Percentiles rank a stretch among this genome's conserved stretches.
phyloP scores from a whole-genome alignment of 108 stramenopile genomes.

The Mediolabrus comicus region DNA sequence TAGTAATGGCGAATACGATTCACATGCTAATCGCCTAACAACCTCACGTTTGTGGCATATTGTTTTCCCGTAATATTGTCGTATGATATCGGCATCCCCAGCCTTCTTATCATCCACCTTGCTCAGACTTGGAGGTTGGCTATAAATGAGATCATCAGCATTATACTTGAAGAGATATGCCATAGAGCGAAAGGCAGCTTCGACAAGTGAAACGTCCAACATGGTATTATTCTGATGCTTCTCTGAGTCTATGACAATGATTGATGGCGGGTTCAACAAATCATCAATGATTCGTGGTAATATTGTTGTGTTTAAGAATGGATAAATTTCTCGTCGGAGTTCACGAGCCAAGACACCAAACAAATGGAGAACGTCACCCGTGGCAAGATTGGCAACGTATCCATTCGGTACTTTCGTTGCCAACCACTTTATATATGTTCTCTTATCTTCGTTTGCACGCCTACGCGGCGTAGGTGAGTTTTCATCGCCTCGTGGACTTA shows the following conservation, averaged over 20 bases:
- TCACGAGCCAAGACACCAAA: slow-evolving; percentile 81
- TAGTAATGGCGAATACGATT: slow-evolving; percentile 78
- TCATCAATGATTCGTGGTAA: slow-evolving; percentile 75
- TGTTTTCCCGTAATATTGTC: slow-evolving; percentile 78
- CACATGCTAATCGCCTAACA: slow-evolving; percentile 71
- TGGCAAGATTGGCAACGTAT: slow-evolving; percentile 74
- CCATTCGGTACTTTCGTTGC: slow-evolving; percentile 14
- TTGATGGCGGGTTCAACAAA: slow-evolving; percentile 67
- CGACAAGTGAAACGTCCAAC: slow-evolving; percentile 75
- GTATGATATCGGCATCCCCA: slow-evolving; percentile 61
- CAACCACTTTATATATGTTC: slow-evolving; percentile 12
- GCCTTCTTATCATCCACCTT: not conserved
- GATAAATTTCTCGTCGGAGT: slow-evolving; percentile 83
- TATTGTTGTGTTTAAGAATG: slow-evolving; percentile 59
- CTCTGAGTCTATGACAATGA: slow-evolving; percentile 37
- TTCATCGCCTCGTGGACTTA: slow-evolving; percentile 22
- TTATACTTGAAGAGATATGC: slow-evolving; percentile 85
- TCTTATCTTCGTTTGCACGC: slow-evolving; percentile 7
- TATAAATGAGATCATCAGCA: slow-evolving; percentile 51
- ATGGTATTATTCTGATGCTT: slow-evolving; percentile 44
- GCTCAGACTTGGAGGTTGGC: slow-evolving; percentile 4
- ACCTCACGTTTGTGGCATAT: slow-evolving; percentile 72
- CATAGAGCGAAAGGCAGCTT: slow-evolving; percentile 77
- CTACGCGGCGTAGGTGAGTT: slow-evolving; percentile 14
- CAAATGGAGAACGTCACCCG: slow-evolving; percentile 82